phyloP scores from a whole-genome alignment of 441 rosid species.

The Croton setiger region DNA sequence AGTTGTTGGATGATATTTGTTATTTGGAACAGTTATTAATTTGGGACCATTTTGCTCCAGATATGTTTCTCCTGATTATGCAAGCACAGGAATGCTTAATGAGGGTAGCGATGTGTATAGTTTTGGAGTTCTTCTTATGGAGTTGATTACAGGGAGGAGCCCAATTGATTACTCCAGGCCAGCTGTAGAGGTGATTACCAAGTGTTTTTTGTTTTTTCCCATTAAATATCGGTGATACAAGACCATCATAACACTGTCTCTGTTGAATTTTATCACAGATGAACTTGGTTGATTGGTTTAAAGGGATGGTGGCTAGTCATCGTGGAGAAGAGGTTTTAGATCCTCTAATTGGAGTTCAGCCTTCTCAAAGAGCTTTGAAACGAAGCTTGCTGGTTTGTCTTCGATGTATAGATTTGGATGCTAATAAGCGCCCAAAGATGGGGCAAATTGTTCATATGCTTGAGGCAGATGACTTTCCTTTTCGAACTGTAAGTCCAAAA shows the following conservation, averaged over 20 bases:
- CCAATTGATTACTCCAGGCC: constrained; percentile 87
- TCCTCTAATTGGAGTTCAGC: constrained; percentile 57
- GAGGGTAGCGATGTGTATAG: constrained; percentile 97
- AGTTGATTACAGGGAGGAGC: constrained; percentile 87
- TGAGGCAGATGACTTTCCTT: constrained; percentile 87
- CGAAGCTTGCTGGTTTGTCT: constrained; percentile 75
- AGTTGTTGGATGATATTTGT: not conserved
- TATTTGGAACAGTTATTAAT: not conserved
- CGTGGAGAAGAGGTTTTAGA: constrained; percentile 82
- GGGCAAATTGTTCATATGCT: constrained; percentile 96
- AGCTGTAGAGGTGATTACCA: constrained; percentile 74
- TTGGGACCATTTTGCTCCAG: constrained; percentile 32
- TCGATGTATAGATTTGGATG: constrained; percentile 89
- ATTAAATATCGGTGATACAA: not conserved
- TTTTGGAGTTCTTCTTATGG: constrained; percentile 94
- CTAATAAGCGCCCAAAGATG: constrained; percentile 89
- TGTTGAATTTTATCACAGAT: constrained; percentile 42
- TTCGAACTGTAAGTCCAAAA: constrained; percentile 54
- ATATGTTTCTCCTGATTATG: constrained; percentile 96
- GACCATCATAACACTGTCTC: not conserved
- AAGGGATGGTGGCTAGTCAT: constrained; percentile 88
- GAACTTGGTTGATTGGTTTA: constrained; percentile 95
- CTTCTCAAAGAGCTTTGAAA: constrained; percentile 67
- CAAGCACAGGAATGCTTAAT: constrained; percentile 96
- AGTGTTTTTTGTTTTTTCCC: not conserved